A percentile compares a stretch with the other conserved stretches of the same genome.
Evolutionary conservation across 2,329 filamentous ascomycete genomes (phyloP).

Genomic region (Pseudogymnoascus sp.): DNA sequence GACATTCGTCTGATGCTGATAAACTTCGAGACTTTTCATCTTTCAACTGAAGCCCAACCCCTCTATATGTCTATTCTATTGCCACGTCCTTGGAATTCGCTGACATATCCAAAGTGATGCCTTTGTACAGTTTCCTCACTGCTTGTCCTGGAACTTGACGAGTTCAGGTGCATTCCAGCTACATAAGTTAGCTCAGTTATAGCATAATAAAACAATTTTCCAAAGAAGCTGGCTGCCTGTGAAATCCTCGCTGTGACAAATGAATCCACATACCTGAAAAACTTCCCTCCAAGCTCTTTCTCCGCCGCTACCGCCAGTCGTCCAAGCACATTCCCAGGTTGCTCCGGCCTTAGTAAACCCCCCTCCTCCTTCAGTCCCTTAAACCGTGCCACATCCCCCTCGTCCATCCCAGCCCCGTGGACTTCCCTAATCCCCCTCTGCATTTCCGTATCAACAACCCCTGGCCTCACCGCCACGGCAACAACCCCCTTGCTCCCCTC

Average conservation of each 20-base stretch:
- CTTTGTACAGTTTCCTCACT: not conserved
- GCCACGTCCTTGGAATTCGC: constrained; percentile 6
- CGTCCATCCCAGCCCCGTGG: constrained; percentile 54
- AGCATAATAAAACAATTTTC: constrained; percentile 21
- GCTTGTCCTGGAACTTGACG: constrained; percentile 12
- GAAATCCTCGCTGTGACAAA: not conserved
- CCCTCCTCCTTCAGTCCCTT: constrained; percentile 61
- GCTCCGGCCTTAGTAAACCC: constrained; percentile 68
- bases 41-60: constrained; percentile 60
- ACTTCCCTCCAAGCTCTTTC: constrained; percentile 65
- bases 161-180: constrained; percentile 10
- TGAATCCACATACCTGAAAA: constrained; percentile 50
- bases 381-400: constrained; percentile 55
- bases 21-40: constrained; percentile 70
- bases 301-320: constrained; percentile 60
- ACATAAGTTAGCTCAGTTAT: constrained; percentile 41
- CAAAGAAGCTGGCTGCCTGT: not conserved
- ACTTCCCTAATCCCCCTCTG: constrained; percentile 71
- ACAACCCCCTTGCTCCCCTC: constrained; percentile 59
- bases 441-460: constrained; percentile 84
- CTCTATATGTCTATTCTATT: constrained; percentile 19
- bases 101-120: constrained; percentile 3
- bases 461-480: constrained; percentile 65
- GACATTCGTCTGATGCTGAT: constrained; percentile 49
- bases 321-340: constrained; percentile 80